phyloP scores from a whole-genome alignment of 2,329 filamentous ascomycete genomes.

The Epichloe gansuensis region DNA sequence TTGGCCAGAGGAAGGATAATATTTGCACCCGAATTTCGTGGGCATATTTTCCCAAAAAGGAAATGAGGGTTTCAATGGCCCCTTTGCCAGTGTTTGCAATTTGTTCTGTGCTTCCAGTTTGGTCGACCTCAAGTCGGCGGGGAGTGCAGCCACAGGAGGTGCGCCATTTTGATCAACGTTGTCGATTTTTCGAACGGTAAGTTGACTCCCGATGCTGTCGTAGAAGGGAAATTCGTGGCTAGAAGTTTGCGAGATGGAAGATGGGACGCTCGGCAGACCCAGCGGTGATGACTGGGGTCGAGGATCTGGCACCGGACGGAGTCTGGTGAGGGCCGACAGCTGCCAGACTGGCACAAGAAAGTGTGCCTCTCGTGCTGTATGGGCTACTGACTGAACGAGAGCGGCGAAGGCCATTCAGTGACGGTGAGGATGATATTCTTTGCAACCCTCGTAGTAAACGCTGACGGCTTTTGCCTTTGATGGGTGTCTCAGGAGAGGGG shows the following conservation, averaged over 20 bases:
- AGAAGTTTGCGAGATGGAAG: conserved; percentile 28
- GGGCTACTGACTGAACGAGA: conserved; percentile 56
- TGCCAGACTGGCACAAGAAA: conserved; percentile 44
- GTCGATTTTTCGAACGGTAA: conserved; percentile 43
- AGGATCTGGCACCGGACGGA: conserved; percentile 16
- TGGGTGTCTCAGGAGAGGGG: conserved; percentile 16
- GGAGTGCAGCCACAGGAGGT: conserved; percentile 46
- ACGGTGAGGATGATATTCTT: conserved; percentile 71
- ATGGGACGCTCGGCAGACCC: conserved; percentile 21
- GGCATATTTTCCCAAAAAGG: conserved; percentile 77
- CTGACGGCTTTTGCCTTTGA: conserved; percentile 55
- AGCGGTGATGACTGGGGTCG: conserved; percentile 29
- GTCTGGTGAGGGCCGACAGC: conserved; percentile 21
- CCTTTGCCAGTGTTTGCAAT: conserved; percentile 9
- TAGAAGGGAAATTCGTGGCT: conserved; percentile 27
- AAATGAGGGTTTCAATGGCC: conserved; percentile 26
- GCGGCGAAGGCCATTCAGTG: conserved; percentile 51
- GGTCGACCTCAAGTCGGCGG: conserved; percentile 45
- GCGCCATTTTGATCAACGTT: conserved; percentile 29
- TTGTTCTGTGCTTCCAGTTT: conserved; percentile 17
- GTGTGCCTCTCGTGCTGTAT: conserved; percentile 41
- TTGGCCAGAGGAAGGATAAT: conserved; percentile 63
- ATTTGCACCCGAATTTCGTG: conserved; percentile 71
- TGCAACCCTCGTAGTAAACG: conserved; percentile 63
- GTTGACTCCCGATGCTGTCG: conserved; percentile 33